Conservation (phyloP, 2,329 filamentous ascomycete genomes). For the Thielaviopsis populi region DNA sequence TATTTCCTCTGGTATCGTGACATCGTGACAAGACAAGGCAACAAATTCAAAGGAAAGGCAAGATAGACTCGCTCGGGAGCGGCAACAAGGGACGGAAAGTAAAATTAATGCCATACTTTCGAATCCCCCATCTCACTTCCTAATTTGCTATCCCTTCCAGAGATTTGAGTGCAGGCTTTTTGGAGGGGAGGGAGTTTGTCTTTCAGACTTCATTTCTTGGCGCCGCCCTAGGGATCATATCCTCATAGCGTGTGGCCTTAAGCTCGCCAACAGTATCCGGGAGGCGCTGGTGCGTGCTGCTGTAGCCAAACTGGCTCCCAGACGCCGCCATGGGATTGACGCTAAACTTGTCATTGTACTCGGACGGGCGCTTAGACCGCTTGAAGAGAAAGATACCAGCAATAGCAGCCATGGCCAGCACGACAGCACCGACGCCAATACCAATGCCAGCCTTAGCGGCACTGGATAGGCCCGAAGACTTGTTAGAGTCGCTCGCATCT, state of each 20-base stretch:
- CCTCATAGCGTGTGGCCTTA: conserved; percentile 40
- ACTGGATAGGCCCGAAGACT: conserved; percentile 25
- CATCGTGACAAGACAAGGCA: conserved; percentile 12
- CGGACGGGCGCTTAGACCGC: conserved; percentile 19
- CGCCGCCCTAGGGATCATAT: conserved; percentile 38
- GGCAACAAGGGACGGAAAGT: not conserved
- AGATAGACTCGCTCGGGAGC: not conserved
- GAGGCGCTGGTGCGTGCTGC: conserved; percentile 13
- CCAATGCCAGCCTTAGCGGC: conserved; percentile 35
- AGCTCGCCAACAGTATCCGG: conserved; percentile 25
- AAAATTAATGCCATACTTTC: not conserved
- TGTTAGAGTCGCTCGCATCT: conserved; percentile 11
- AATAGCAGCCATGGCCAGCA: conserved; percentile 25
- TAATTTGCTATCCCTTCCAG: not conserved
- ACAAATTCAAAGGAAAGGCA: not conserved
- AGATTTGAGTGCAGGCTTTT: not conserved
- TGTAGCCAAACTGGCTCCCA: conserved; percentile 24
- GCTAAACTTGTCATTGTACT: conserved; percentile 14
- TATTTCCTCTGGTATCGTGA: conserved; percentile 14
- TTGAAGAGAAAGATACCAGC: conserved; percentile 28
- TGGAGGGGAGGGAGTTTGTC: not conserved
- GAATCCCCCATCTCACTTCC: not conserved
- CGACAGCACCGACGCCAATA: conserved; percentile 23
- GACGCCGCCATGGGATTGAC: conserved; percentile 36
- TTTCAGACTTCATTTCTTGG: conserved; percentile 31